These are phyloP conservation scores for Agastache rugosa DNA, from an alignment of 257 asterid genomes.

Conservation along the genomic window DNA sequence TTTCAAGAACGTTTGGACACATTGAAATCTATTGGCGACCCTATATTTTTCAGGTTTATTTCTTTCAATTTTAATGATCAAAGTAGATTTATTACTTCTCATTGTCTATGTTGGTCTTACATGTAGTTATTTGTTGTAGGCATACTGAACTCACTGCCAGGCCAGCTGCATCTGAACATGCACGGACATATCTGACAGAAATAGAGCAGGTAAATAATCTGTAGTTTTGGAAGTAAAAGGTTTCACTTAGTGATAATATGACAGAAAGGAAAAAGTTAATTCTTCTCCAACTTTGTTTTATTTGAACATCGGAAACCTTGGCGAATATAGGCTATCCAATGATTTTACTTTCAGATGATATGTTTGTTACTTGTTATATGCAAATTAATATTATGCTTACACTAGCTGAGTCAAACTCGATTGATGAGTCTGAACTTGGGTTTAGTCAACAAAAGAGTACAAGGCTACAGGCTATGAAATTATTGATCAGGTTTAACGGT, in stretches of 20 bases:
- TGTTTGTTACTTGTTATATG: background rate
- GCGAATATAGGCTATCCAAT: background rate
- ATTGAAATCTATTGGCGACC: conserved; percentile 91
- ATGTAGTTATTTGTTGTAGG: conserved; percentile 47
- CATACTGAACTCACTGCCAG: conserved; percentile 86
- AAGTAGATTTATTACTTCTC: conserved; percentile 5
- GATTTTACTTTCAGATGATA: background rate
- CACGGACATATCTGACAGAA: conserved; percentile 68
- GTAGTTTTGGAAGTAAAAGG: background rate
- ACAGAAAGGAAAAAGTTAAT: background rate
- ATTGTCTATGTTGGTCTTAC: conserved; percentile 33
- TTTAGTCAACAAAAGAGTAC: conserved; percentile 18
- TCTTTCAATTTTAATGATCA: conserved; percentile 31
- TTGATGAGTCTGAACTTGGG: conserved; percentile 19
- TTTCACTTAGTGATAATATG: conserved; percentile 13
- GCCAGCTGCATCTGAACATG: conserved; percentile 84
- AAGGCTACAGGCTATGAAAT: background rate
- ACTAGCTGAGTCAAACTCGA: background rate
- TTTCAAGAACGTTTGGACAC: conserved; percentile 78
- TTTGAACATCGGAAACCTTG: conserved; percentile 2
- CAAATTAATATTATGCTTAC: background rate
- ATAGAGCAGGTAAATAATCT: conserved; percentile 65
- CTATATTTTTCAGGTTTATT: conserved; percentile 84
- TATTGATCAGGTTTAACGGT: conserved; percentile 5
- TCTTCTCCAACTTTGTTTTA: background rate